A percentile compares a stretch with the other conserved stretches of the same genome.
Evolutionary conservation across 306 rosid species (phyloP).

Genomic region (Amphicarpaea edgeworthii): DNA sequence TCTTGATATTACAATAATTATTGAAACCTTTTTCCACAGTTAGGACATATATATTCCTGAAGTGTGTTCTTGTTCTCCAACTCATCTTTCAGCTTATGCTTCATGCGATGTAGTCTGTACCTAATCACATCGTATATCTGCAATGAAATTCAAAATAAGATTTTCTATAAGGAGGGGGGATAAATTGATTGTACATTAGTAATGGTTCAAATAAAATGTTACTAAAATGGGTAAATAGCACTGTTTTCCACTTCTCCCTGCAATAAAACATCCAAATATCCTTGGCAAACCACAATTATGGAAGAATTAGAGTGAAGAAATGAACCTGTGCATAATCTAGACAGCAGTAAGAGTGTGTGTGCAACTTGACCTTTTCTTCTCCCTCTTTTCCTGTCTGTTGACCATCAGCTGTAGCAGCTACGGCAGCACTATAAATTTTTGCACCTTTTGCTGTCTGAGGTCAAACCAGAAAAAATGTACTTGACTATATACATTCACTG

Average conservation of each 20-base stretch:
- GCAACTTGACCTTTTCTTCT: constrained; percentile 92
- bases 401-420: constrained; percentile 88
- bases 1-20: constrained; percentile 22
- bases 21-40: constrained; percentile 82
- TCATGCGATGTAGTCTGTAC: constrained; percentile 96
- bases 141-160: constrained; percentile 47
- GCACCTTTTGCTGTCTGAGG: constrained; percentile 94
- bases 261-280: constrained; percentile 34
- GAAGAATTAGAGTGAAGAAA: constrained; percentile 43
- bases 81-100: constrained; percentile 96
- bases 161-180: constrained; percentile 42
- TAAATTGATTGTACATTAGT: constrained; percentile 32
- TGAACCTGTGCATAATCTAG: constrained; percentile 79
- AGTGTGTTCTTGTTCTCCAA: constrained; percentile 94
- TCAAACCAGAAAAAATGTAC: constrained; percentile 34
- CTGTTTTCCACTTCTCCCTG: constrained; percentile 34
- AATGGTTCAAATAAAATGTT: constrained; percentile 28
- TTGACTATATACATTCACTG: not conserved
- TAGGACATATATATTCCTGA: constrained; percentile 91
- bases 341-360: constrained; percentile 94
- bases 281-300: constrained; percentile 23
- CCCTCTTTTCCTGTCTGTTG: constrained; percentile 71
- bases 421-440: constrained; percentile 88
- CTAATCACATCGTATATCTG: constrained; percentile 92
- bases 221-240: constrained; percentile 35